A percentile compares a stretch with the other conserved stretches of the same genome.
These are phyloP conservation scores for Hondaea fermentalgiana DNA, from an alignment of 108 stramenopile species.

Conservation along the genomic window DNA sequence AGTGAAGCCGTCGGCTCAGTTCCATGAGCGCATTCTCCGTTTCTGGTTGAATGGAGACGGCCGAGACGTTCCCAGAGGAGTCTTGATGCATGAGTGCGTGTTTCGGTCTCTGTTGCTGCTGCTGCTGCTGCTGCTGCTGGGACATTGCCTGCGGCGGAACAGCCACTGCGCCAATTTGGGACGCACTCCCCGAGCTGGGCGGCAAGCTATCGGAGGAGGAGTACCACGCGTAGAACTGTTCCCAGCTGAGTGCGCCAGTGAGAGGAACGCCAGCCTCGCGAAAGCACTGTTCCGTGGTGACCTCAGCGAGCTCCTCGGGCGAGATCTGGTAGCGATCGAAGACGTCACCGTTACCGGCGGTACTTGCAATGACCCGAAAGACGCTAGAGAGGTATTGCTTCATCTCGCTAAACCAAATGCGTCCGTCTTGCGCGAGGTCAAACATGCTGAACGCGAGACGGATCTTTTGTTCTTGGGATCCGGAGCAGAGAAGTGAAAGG, in stretches of 20 bases:
- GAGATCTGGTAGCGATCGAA: background rate
- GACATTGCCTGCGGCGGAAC: background rate
- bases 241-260: background rate
- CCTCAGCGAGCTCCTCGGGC: background rate
- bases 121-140: background rate
- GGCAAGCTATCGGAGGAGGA: background rate
- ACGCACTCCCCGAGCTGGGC: background rate
- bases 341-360: background rate
- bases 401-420: background rate
- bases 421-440: background rate
- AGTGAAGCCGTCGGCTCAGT: background rate
- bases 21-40: background rate
- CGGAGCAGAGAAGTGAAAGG: conserved; percentile 19
- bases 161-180: background rate
- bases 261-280: background rate
- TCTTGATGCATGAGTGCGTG: background rate
- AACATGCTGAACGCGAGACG: conserved; percentile 16
- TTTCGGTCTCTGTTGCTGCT: background rate
- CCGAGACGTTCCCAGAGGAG: background rate
- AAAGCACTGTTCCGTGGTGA: conserved; percentile 1
- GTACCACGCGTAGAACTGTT: conserved; percentile 16
- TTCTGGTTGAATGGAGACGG: background rate
- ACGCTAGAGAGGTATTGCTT: background rate
- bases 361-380: background rate
- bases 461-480: background rate